phyloP scores from a whole-genome alignment of 2,329 filamentous ascomycete genomes.

The Colletotrichum abscissum region DNA sequence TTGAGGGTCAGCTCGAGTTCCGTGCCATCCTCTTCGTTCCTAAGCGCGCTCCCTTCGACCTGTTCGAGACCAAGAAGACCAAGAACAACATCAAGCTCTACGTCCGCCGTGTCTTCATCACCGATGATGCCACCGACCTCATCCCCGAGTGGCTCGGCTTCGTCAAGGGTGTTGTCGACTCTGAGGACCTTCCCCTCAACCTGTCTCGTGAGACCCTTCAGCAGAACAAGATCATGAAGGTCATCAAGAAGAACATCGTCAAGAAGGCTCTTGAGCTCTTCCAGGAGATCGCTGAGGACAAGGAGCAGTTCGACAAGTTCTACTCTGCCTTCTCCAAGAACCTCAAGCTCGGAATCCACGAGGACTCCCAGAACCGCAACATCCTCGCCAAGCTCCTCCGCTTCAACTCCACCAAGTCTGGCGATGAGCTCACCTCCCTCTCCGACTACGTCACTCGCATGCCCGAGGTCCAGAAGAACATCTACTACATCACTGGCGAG shows the following conservation, averaged over 20 bases:
- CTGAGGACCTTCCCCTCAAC: conserved; percentile 99
- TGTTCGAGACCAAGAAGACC: conserved; percentile 99
- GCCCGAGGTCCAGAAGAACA: conserved; percentile 99
- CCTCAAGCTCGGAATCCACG: conserved; percentile 99
- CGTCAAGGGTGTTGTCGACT: conserved; percentile 99
- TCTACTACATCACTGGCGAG: conserved; percentile 99
- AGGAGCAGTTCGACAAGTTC: conserved; percentile 99
- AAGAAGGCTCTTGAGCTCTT: conserved; percentile 99
- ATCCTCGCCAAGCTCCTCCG: conserved; percentile 97
- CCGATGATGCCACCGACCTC: conserved; percentile 98
- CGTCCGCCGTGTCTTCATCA: conserved; percentile 99
- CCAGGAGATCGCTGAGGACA: conserved; percentile 98
- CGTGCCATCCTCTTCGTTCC: conserved; percentile 99
- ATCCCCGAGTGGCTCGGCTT: conserved; percentile 99
- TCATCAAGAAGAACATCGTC: conserved; percentile 99
- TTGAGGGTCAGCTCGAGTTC: conserved; percentile 99
- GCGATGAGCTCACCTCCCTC: conserved; percentile 94
- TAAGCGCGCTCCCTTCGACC: conserved; percentile 99
- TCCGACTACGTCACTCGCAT: conserved; percentile 98
- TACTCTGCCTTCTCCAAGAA: conserved; percentile 99
- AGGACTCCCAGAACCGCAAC: conserved; percentile 97
- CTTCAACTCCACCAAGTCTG: conserved; percentile 99
- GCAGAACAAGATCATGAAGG: conserved; percentile 99
- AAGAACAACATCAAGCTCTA: conserved; percentile 99
- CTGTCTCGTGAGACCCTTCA: conserved; percentile 99